phyloP scores from a whole-genome alignment of 148 eudicot species.

The Mesembryanthemum crystallinum region DNA sequence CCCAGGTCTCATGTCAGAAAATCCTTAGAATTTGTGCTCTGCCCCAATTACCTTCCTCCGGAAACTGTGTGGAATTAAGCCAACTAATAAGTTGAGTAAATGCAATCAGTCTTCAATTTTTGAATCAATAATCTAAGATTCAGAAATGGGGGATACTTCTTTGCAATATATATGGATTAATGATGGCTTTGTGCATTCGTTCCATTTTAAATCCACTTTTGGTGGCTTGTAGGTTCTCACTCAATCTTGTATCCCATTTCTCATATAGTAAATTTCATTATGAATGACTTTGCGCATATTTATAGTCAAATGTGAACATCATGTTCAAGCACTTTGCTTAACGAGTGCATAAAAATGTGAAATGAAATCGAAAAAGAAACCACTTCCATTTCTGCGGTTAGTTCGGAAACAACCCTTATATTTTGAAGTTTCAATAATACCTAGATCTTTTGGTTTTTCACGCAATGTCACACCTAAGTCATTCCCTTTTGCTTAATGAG shows the following conservation, averaged over 20 bases:
- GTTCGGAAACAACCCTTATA: not conserved
- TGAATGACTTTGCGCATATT: not conserved
- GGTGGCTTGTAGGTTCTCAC: no score
- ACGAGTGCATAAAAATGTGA: not conserved
- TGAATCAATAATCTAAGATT: not conserved
- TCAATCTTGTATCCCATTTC: no score
- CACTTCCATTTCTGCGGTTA: not conserved
- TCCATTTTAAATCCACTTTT: no score
- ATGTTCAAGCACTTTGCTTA: not conserved
- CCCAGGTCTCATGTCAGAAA: not conserved
- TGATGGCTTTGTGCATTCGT: not conserved
- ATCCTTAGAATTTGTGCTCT: not conserved
- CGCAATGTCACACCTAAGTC: slow-evolving; percentile 5
- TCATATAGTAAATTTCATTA: no score
- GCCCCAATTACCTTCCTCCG: not conserved
- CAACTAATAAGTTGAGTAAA: not conserved
- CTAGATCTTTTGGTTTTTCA: not conserved
- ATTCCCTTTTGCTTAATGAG: slow-evolving; percentile 1
- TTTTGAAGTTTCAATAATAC: not conserved
- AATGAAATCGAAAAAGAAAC: not conserved
- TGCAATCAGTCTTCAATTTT: not conserved
- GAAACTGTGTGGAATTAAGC: not conserved
- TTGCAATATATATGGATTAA: not conserved
- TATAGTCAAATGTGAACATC: not conserved
- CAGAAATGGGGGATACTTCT: not conserved